Conservation (phyloP, 495 filamentous ascomycete species). For the Neurospora sp. region DNA sequence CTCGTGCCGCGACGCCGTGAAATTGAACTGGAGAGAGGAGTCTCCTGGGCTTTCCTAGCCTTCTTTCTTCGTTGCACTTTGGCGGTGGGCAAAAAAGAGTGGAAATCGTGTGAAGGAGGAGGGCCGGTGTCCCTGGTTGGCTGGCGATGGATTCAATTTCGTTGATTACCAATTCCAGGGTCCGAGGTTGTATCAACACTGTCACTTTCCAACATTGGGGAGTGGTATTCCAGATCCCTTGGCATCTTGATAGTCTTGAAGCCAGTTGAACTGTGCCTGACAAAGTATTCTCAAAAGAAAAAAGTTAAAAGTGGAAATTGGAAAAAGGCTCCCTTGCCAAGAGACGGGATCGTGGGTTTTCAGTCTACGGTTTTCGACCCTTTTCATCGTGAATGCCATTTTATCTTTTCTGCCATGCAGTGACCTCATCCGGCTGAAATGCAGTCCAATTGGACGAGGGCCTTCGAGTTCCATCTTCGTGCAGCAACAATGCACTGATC, state of each 20-base stretch:
- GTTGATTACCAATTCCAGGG: slow-evolving; percentile 25
- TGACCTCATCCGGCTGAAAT: not conserved
- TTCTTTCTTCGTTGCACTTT: not conserved
- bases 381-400: not conserved
- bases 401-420: not conserved
- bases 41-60: not conserved
- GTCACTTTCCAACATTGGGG: not conserved
- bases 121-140: not conserved
- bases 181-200: slow-evolving; percentile 1
- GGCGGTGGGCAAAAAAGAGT: not conserved
- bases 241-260: not conserved
- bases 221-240: not conserved
- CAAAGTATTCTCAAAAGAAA: not conserved
- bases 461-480: not conserved
- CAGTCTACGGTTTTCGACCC: not conserved
- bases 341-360: not conserved
- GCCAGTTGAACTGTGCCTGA: not conserved
- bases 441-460: not conserved
- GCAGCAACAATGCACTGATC: not conserved
- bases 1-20: slow-evolving; percentile 17
- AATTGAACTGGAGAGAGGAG: slow-evolving; percentile 9
- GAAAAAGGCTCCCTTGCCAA: not conserved
- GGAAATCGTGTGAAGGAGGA: not conserved
- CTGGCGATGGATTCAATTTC: not conserved
- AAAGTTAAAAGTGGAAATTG: not conserved